These are phyloP conservation scores for Isabelozyma pseudorhagii DNA, from an alignment of 805 yeast genomes.

Conservation along the genomic window DNA sequence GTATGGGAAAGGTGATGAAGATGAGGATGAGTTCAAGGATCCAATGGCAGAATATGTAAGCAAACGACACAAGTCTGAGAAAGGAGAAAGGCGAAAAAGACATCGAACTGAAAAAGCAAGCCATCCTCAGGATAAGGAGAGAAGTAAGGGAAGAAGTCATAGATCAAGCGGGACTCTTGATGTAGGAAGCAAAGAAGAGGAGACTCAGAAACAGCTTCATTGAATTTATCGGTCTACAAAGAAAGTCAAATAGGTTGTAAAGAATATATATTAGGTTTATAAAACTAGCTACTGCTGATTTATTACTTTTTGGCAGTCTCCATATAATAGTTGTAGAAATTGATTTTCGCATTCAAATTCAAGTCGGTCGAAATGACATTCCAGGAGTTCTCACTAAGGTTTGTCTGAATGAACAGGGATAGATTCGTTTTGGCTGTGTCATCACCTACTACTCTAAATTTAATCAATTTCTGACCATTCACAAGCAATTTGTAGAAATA, in stretches of 20 bases:
- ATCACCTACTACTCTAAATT: neutral
- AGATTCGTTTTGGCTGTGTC: neutral
- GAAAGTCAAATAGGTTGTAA: no score
- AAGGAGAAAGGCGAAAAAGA: neutral
- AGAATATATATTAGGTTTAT: no score
- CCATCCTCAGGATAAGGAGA: neutral
- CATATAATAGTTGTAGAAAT: constrained; percentile 22
- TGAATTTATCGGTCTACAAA: no score
- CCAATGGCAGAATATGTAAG: constrained; percentile 23
- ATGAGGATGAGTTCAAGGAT: constrained; percentile 28
- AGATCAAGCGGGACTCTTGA: neutral
- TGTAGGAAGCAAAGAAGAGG: neutral
- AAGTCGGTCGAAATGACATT: constrained; percentile 26
- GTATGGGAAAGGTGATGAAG: constrained; percentile 5
- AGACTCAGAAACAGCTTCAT: no score
- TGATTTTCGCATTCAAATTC: constrained; percentile 23
- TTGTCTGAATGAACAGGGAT: constrained; percentile 7
- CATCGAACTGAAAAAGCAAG: constrained; percentile 5
- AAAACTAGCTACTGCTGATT: no score
- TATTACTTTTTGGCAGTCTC: constrained; percentile 5
- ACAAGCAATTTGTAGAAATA: constrained; percentile 9
- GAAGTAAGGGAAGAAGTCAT: no score
- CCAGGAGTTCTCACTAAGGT: constrained; percentile 25
- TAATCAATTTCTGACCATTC: neutral
- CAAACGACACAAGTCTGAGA: neutral